Percentiles rank a stretch among this genome's conserved stretches.
phyloP scores from a whole-genome alignment of 2,329 filamentous ascomycete genomes.

The Aspergillus fijiensis region DNA sequence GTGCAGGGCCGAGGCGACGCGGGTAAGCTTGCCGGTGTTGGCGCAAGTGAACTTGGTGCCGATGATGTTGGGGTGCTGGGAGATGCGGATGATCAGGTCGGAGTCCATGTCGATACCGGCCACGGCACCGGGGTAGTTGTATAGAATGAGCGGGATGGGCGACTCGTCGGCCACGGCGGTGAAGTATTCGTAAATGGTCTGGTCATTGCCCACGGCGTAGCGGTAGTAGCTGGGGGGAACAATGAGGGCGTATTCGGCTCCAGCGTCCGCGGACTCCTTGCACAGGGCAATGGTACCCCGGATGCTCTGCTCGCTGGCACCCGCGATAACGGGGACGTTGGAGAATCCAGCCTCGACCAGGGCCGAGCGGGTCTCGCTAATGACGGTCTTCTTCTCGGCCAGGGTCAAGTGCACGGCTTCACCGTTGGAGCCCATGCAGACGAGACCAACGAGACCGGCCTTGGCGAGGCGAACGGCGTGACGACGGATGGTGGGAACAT shows the following conservation, averaged over 20 bases:
- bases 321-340: conserved; percentile 76
- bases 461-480: conserved; percentile 76
- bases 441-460: conserved; percentile 76
- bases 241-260: conserved; percentile 76
- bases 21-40: conserved; percentile 84
- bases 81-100: conserved; percentile 77
- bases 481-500: conserved; percentile 74
- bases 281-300: conserved; percentile 75
- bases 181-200: conserved; percentile 72
- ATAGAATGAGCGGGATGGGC: conserved; percentile 76
- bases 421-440: conserved; percentile 87
- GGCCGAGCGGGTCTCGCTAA: conserved; percentile 74
- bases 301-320: conserved; percentile 78
- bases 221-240: conserved; percentile 84
- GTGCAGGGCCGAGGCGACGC: conserved; percentile 70
- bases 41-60: conserved; percentile 92
- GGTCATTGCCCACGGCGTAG: conserved; percentile 67
- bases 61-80: conserved; percentile 77
- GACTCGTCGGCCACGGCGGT: conserved; percentile 71
- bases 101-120: conserved; percentile 87
- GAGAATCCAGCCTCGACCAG: conserved; percentile 77
- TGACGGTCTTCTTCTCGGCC: conserved; percentile 73
- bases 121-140: conserved; percentile 89
- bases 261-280: conserved; percentile 64
- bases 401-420: conserved; percentile 82